A percentile compares a stretch with the other conserved stretches of the same genome.
Conservation (phyloP, 768 basidiomycete genomes). For the Leucocoprinus birnbaumii region DNA sequence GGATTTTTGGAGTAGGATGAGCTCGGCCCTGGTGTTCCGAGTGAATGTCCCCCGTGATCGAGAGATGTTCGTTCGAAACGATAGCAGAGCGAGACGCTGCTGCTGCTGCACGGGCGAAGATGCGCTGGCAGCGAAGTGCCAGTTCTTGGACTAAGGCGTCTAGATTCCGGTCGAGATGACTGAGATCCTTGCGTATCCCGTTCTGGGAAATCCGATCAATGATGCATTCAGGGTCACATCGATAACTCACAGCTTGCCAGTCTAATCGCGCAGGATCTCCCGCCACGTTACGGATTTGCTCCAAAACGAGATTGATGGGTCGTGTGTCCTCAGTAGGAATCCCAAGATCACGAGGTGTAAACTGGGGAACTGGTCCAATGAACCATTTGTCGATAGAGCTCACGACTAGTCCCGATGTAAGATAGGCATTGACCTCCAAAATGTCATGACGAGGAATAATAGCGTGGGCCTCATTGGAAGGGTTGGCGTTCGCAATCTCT, state of each 20-base stretch:
- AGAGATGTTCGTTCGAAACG: conserved; percentile 9
- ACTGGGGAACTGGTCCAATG: conserved; percentile 54
- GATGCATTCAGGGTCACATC: conserved; percentile 23
- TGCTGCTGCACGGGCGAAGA: conserved; percentile 61
- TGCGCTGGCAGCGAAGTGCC: conserved; percentile 52
- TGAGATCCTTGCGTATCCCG: conserved; percentile 45
- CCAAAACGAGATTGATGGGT: conserved; percentile 38
- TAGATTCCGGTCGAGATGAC: conserved; percentile 65
- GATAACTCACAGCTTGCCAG: conserved; percentile 50
- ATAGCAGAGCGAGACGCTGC: conserved; percentile 63
- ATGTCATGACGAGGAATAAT: conserved; percentile 64
- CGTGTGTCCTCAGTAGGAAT: conserved; percentile 31
- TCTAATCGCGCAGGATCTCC: conserved; percentile 42
- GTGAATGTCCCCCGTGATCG: conserved; percentile 1
- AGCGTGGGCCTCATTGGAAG: conserved; percentile 47
- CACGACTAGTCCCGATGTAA: conserved; percentile 63
- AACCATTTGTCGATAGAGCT: conserved; percentile 83
- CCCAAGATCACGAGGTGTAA: conserved; percentile 48
- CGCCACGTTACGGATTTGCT: conserved; percentile 46
- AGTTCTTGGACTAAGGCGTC: conserved; percentile 62
- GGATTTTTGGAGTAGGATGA: conserved; percentile 20
- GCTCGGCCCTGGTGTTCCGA: conserved; percentile 5
- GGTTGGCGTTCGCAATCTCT: conserved; percentile 52
- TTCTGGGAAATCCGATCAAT: conserved; percentile 32
- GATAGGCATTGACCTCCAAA: conserved; percentile 78